Conservation (phyloP, 345 rosid genomes). For the Melaleuca quinquenervia region DNA sequence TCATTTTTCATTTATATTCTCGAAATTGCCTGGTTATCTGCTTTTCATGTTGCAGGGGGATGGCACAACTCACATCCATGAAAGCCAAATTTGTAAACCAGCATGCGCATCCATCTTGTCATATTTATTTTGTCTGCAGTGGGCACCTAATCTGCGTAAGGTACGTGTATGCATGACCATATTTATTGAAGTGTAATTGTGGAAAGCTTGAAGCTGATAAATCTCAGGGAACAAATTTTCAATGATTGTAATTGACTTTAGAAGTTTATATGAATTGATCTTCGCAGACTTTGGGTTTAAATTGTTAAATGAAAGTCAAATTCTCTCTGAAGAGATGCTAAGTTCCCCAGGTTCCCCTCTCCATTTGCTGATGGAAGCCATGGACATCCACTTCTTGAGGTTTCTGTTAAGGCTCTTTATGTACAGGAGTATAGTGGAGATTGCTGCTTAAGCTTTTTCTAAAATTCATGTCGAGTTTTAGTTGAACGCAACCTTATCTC, state of each 20-base stretch:
- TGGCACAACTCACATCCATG: slow-evolving; percentile 37
- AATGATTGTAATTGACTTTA: background rate
- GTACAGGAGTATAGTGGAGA: background rate
- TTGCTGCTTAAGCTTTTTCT: background rate
- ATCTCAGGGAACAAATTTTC: background rate
- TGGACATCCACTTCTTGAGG: background rate
- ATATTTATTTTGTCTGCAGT: slow-evolving; percentile 44
- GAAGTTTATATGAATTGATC: background rate
- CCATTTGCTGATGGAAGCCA: background rate
- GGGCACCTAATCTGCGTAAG: slow-evolving; percentile 28
- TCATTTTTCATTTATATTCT: background rate
- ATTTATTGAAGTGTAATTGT: background rate
- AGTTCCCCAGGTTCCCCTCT: background rate
- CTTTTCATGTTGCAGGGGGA: slow-evolving; percentile 33
- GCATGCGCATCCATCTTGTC: slow-evolving; percentile 38
- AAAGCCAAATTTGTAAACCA: slow-evolving; percentile 50
- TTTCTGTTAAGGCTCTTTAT: background rate
- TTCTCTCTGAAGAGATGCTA: background rate
- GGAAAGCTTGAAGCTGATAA: background rate
- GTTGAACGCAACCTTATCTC: background rate
- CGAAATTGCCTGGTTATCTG: background rate
- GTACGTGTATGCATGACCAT: slow-evolving; percentile 1
- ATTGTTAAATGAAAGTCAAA: background rate
- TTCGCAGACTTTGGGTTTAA: background rate
- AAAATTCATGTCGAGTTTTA: background rate